These are phyloP conservation scores for Camelina neglecta DNA, from an alignment of 345 rosid genomes.

Conservation along the genomic window DNA sequence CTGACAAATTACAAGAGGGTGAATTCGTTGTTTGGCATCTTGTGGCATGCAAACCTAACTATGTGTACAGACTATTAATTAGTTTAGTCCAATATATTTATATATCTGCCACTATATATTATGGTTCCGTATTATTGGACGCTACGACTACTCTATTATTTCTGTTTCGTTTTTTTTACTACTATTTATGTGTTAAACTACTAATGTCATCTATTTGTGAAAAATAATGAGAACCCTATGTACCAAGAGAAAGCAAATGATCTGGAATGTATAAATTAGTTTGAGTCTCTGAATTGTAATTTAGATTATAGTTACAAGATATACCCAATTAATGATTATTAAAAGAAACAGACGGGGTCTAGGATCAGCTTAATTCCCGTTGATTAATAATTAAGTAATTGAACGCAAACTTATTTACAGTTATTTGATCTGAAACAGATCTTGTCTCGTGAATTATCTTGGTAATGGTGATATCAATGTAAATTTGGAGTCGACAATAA, in stretches of 20 bases:
- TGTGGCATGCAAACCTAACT: constrained; percentile 52
- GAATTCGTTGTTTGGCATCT: constrained; percentile 44
- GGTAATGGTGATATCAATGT: constrained; percentile 17
- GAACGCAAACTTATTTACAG: background rate
- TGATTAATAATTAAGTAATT: background rate
- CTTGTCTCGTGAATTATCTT: constrained; percentile 17
- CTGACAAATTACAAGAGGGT: constrained; percentile 44
- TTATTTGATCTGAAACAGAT: constrained; percentile 25
- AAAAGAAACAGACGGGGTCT: background rate
- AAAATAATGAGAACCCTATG: background rate
- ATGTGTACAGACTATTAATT: constrained; percentile 30
- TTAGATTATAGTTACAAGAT: background rate
- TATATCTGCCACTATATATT: constrained; percentile 19
- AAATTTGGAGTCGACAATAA: background rate
- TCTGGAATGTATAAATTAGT: background rate
- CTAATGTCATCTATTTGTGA: background rate
- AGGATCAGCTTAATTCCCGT: constrained; percentile 26
- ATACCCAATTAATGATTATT: background rate
- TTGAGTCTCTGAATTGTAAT: background rate
- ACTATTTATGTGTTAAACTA: background rate
- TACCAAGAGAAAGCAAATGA: background rate
- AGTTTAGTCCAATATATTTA: constrained; percentile 6
- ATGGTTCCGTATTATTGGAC: constrained; percentile 34
- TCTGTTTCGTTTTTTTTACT: background rate
- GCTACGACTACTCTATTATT: background rate